Evolutionary conservation across 1,139 yeast species (phyloP).

Genomic region (Suhomyces bribrorum): DNA sequence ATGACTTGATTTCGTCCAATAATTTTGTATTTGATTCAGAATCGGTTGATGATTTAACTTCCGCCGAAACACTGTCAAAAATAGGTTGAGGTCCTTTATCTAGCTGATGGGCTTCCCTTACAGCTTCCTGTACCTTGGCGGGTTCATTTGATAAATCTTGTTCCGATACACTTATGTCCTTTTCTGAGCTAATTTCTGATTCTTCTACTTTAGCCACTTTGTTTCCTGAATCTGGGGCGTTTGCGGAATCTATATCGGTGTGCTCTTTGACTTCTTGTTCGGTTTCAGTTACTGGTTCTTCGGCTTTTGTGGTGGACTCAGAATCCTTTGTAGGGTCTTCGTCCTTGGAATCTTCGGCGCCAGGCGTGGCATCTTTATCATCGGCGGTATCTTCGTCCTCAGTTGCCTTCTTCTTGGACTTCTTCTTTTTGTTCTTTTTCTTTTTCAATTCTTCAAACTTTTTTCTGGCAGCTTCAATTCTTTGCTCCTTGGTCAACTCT

Average conservation of each 20-base stretch:
- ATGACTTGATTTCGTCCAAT: constrained; percentile 13
- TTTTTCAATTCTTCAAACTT: constrained; percentile 65
- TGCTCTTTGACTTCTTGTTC: constrained; percentile 1
- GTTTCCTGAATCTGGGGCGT: background rate
- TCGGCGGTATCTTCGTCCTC: constrained; percentile 11
- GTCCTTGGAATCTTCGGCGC: constrained; percentile 2
- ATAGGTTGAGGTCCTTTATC: background rate
- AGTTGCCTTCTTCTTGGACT: constrained; percentile 16
- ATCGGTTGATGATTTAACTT: constrained; percentile 10
- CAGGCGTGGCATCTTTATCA: constrained; percentile 11
- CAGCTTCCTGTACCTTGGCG: constrained; percentile 8
- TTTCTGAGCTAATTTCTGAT: constrained; percentile 1
- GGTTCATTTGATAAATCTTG: too few species aligned
- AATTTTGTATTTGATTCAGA: constrained; percentile 6
- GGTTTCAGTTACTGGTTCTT: constrained; percentile 1
- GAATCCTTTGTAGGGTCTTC: background rate
- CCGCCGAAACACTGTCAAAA: background rate
- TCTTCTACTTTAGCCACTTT: constrained; percentile 1
- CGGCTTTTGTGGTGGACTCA: constrained; percentile 1
- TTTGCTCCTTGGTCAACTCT: constrained; percentile 52
- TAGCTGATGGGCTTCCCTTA: background rate
- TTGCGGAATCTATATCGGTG: too few species aligned
- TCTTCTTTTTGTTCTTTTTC: constrained; percentile 48
- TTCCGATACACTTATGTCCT: too few species aligned
- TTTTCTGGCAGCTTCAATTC: constrained; percentile 65